Evolutionary conservation across 1,139 yeast genomes (phyloP), one percentile per base, ranked within the genome.

Genomic region (Yamadazyma taylorii): DNA sequence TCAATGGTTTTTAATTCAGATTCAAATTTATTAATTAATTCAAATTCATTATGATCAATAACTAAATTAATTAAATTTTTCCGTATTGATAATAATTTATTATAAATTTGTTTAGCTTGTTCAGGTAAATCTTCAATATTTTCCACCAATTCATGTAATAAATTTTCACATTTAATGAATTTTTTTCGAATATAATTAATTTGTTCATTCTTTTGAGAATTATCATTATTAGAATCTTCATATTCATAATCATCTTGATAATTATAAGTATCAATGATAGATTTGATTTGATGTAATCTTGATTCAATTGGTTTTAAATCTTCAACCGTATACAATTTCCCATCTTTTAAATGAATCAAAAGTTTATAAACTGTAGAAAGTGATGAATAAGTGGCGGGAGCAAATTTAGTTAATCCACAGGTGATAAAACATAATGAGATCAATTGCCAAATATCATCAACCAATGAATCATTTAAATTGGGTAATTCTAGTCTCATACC

Each of bases 321-420:
- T 50, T 84, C 87, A 43, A 78, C 79, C 1, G 97, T 89, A 60
- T 82, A 89, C 13, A 86, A 87, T 40, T 80, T 81, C 39, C 88
- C 79, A 53, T 86, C 96, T 48, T 79, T 76, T 43, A 90, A 68
- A 61, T 90, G 97, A 44, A 80, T 85, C 47, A 92, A 69, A 42
- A 92, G 66, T 50, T 92, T 79, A 61, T 81, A 81, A 9, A 92
- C 95, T 0, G 97, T 87, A 32, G 89, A 75, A 34, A 90, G 67
- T 6, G 95, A 85, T 7, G 96, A 89, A 61, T 85, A 92, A 1
- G 96, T 87, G 3, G 97, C 96, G 1, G 97, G 96, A 1, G 96
- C 96, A 30, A 87, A 78, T 50, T 88, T 83, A 38, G 85, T 85
- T 50, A 88, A 71, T 3, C 98, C 98, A 44, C 94, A 94, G 1